Base-by-base conservation (phyloP, 202 grass and related monocot species). In the Elaeis oleifera region DNA sequence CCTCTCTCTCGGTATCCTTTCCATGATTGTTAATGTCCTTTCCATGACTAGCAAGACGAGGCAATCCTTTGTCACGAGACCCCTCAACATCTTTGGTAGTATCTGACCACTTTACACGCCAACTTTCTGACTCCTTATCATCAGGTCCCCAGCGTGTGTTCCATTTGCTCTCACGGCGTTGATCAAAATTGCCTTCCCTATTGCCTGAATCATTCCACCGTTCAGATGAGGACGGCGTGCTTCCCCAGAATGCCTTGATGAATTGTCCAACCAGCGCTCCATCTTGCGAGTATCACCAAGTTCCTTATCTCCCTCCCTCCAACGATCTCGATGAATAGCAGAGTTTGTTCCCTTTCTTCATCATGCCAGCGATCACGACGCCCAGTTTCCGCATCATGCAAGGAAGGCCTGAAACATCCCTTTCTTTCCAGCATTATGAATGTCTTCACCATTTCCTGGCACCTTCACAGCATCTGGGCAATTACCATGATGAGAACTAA, bases 271-370 rank as follows among this genome's bases (percentile, higher is more conserved):
- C 87, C 87, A 83, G 56, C 63, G 84, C 59, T 90, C 87, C 26
- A 68, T 71, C 67, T 84, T 90, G 53, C 70, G 87, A 52, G 65
- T 24, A 82, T 95, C 83, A 73, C 66, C 78, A 57, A 78, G 78
- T 72, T 88, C 88, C 72, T 86, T 83, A 23, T 90, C 87, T 39
- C 74, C 81, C 54, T 85, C 87, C 78, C 76, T 88, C 91, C 91
- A 81, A 55, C 81, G 80, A 59, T 60, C 71, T 65, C 84, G 90
- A 69, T 84, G 77, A 69, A 71, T 72, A 61, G 75, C 79, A 26
- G 87, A 73, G 81, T 85, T 95, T 70, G 84, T 82, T 99, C 88
- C 50, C 94, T 82, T 76, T 99, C 94, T 68, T 99, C 94, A 48
- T 99, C 94, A 51, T 82, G 88, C 94, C 94, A 99, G 23, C 80